Evolutionary conservation across 257 asterid species (phyloP), one percentile per base, ranked within the genome.

Genomic region (Mitragyna speciosa): DNA sequence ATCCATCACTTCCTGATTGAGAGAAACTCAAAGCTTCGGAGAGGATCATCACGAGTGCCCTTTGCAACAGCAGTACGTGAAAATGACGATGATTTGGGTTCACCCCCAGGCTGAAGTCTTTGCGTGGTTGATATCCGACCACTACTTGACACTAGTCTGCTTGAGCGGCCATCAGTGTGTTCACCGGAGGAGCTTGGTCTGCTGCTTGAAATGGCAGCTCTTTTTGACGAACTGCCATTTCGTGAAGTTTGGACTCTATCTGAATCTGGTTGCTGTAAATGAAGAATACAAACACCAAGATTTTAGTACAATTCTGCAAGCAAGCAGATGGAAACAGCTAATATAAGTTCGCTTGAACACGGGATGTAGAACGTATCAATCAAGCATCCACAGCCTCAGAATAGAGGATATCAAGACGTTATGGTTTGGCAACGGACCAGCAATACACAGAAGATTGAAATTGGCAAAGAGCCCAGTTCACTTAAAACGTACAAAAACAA

Each of bases 1-100:
- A 66, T 72, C 68, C 56, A 43, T 79, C 70, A 86, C 81, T 86
- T 88, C 76, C 85, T 84, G 84, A 89, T 79, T 5, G 92, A 87
- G 64, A 94, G 97, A 79, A 95, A 92, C 81, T 95, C 98, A 14
- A 95, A 93, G 94, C 98, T 95, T 56, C 96, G 93, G 54, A 95
- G 90, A 81, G 98, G 92, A 77, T 95, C 97, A 49, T 90, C 94
- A 0, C 96, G 95, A 56, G 88, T 76, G 75, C 92, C 94, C 82
- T 89, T 91, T 41, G 85, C 17, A 31, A 80, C 74, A 16, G 89
- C 83, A 36, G 89, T 77, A 17, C 97, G 97, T 59, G 92, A 78
- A 54, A 88, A 88, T 1, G 96, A 83, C 19, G 95, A 82, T 48
- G 92, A 86, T 72, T 87, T 92, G 28, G 88, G 56, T 56, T 92